A percentile compares a stretch with the other conserved stretches of the same genome.
Conservation (phyloP, 306 rosid species). For the cucumber (Cucumis sativus) region DNA sequence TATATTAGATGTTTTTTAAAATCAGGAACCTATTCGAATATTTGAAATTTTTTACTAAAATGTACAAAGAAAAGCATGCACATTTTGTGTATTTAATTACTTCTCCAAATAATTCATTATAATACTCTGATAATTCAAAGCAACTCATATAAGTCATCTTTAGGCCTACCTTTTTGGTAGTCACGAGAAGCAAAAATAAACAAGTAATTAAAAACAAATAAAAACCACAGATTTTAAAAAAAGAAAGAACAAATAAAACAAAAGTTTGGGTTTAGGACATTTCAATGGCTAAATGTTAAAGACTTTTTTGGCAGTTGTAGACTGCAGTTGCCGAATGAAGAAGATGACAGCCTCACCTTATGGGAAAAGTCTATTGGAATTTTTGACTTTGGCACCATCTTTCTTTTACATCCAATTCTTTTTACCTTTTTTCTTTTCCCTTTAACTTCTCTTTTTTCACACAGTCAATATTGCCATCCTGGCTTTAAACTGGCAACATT, state of each 20-base stretch:
- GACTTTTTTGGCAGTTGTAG: not conserved
- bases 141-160: not conserved
- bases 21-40: no score
- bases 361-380: not conserved
- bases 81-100: not conserved
- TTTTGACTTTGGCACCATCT: not conserved
- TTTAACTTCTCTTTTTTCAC: not conserved
- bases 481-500: not conserved
- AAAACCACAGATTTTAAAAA: not conserved
- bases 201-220: no score
- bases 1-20: no score
- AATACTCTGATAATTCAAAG: not conserved
- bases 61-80: no score
- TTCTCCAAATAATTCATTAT: not conserved
- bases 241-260: not conserved
- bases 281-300: not conserved
- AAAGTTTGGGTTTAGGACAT: not conserved
- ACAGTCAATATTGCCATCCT: not conserved
- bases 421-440: not conserved
- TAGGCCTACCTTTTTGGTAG: not conserved
- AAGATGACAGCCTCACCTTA: not conserved
- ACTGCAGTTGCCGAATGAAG: not conserved
- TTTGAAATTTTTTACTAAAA: no score
- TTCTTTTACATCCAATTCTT: not conserved
- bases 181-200: not conserved